These are phyloP conservation scores for Pestalotiopsis sp. DNA, from an alignment of 2,329 filamentous ascomycete species.

Conservation along the genomic window DNA sequence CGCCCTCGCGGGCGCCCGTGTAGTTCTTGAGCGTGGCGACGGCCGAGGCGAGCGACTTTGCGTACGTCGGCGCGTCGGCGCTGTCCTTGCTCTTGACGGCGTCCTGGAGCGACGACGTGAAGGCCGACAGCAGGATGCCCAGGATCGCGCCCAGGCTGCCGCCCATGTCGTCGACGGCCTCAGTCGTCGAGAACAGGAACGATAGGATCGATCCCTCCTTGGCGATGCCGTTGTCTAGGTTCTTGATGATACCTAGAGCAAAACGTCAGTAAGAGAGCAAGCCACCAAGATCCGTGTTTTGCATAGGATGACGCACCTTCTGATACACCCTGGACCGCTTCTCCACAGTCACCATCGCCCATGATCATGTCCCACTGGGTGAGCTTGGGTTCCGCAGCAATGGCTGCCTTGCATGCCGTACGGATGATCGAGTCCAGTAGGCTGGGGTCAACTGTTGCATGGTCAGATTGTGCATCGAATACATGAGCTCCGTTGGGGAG, in stretches of 20 bases:
- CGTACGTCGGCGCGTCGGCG: conserved; percentile 17
- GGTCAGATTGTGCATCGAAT: neutral
- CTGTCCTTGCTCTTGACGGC: neutral
- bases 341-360: conserved; percentile 36
- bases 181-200: conserved; percentile 30
- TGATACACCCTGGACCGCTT: conserved; percentile 30
- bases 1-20: conserved; percentile 29
- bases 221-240: conserved; percentile 30
- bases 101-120: conserved; percentile 20
- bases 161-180: conserved; percentile 39
- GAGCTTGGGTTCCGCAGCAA: conserved; percentile 33
- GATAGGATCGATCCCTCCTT: conserved; percentile 32
- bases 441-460: conserved; percentile 26
- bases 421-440: conserved; percentile 28
- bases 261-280: neutral
- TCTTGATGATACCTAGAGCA: conserved; percentile 26
- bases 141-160: conserved; percentile 37
- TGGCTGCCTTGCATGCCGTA: conserved; percentile 34
- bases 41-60: conserved; percentile 22
- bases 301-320: conserved; percentile 12
- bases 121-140: conserved; percentile 31
- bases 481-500: neutral
- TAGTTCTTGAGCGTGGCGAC: conserved; percentile 26
- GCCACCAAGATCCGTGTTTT: neutral
- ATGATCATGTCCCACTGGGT: conserved; percentile 37